Evolutionary conservation across 371 early-diverging fungal species (phyloP), one percentile per base, ranked within the genome.

Genomic region (Mortierella sp.): DNA sequence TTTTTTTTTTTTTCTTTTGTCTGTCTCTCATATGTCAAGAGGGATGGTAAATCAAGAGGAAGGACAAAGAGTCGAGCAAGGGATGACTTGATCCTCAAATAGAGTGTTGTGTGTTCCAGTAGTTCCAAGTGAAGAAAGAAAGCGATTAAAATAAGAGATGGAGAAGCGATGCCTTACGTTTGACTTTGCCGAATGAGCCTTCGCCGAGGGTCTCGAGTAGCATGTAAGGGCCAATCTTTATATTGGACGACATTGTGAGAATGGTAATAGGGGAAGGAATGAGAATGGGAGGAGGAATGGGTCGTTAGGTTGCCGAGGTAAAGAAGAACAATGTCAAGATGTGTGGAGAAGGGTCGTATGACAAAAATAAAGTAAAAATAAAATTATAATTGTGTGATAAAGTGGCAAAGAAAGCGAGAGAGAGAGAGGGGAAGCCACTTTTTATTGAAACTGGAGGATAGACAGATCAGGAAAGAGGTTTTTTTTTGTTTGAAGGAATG

Each of bases 161-260:
- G 29, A 51, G n/a, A 35, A 61, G 53, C 22, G 45, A 29, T 40
- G 15, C 22, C 87, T 85, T 92, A 97, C 98, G 87, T 86, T 97
- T 98, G 69, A 98, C 99, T 89, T 98, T 98, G 62, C 98, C 99
- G 86, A 97, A 98, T 2, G 96, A 95, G 10, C 99, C 99, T 23
- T 93, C 93, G 53, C 99, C 99, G 23, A 98, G 89, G 13, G 98
- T 98, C 73, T 97, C 95, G 61, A 96, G 89, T 32, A 98, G 89
- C 47, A 92, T 93, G 81, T 98, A 98, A 68, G 95, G 93, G 5
- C 99, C 99, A 68, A 96, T 92, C 75, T 85, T 89, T 56, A 91
- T 87, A 72, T 89, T 90, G 73, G 81, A 84, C 59, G 80, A 58
- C 80, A 80, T 80, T 35, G 13, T 37, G n/a, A n/a, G 3, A 40